phyloP scores from a whole-genome alignment of 257 asterid genomes.

The Lycium barbarum region DNA sequence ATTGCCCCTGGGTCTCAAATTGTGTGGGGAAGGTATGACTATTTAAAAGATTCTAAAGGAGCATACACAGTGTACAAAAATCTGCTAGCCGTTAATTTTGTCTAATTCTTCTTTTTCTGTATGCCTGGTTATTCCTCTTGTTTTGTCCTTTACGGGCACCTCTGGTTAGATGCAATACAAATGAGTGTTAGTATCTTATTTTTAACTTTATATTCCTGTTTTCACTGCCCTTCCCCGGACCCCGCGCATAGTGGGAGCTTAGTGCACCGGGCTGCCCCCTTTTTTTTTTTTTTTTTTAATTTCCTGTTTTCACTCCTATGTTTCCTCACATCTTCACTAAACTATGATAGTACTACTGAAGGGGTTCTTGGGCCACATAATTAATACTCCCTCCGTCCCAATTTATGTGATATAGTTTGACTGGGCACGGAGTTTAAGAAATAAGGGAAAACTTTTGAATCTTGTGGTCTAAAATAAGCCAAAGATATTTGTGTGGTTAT shows the following conservation, averaged over 20 bases:
- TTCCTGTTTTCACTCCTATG: neutral
- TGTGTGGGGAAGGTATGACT: conserved; percentile 92
- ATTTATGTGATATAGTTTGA: too few species aligned
- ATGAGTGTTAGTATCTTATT: neutral
- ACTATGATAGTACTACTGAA: conserved; percentile 20
- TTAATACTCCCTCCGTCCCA: neutral
- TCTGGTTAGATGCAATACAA: conserved; percentile 2
- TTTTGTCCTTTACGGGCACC: neutral
- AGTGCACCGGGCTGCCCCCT: too few species aligned
- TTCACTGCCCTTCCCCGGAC: too few species aligned
- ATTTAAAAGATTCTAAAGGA: neutral
- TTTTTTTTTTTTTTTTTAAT: too few species aligned
- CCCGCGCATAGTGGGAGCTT: too few species aligned
- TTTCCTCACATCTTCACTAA: neutral
- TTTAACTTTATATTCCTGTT: neutral
- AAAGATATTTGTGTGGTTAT: too few species aligned
- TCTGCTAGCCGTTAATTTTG: conserved; percentile 10
- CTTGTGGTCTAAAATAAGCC: too few species aligned
- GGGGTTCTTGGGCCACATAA: neutral
- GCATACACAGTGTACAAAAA: neutral
- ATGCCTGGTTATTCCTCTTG: conserved; percentile 16
- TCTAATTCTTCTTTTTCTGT: neutral
- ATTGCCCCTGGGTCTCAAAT: conserved; percentile 98
- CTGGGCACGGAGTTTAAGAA: too few species aligned
- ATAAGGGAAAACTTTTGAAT: too few species aligned